Percentiles rank a stretch among this genome's conserved stretches.
Conservation (phyloP, 176 grass and related monocot species). For the Typha latifolia region DNA sequence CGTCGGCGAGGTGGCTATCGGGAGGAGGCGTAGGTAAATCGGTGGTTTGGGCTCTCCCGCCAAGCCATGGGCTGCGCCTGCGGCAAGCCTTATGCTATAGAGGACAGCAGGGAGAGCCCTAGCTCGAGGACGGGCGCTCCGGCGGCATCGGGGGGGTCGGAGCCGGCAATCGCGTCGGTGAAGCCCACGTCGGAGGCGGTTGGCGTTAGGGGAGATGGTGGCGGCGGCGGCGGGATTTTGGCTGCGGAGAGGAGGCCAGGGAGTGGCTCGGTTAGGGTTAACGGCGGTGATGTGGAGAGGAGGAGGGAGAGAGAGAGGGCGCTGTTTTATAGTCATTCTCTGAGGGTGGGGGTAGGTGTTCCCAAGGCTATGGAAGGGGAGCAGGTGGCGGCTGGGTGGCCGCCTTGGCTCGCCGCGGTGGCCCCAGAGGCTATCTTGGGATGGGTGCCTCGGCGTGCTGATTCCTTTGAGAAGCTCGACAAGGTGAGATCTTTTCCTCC, state of each 20-base stretch:
- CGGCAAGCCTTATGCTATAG: slow-evolving; percentile 34
- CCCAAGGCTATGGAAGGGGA: slow-evolving; percentile 61
- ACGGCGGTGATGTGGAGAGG: slow-evolving; percentile 11
- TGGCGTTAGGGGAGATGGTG: slow-evolving; percentile 26
- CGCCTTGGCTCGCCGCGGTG: slow-evolving; percentile 74
- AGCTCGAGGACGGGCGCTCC: neutral
- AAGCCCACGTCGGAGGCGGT: slow-evolving; percentile 23
- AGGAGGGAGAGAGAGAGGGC: slow-evolving; percentile 37
- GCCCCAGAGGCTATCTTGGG: slow-evolving; percentile 88
- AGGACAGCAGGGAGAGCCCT: slow-evolving; percentile 30
- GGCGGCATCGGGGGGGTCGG: neutral
- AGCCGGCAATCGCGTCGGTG: neutral
- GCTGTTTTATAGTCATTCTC: slow-evolving; percentile 31
- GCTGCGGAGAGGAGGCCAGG: slow-evolving; percentile 30
- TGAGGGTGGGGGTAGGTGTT: slow-evolving; percentile 40
- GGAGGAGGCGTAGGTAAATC: slow-evolving; percentile 11
- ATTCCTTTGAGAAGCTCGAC: slow-evolving; percentile 99
- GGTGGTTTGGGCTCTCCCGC: neutral
- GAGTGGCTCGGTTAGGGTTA: slow-evolving; percentile 20
- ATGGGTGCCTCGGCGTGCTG: slow-evolving; percentile 87
- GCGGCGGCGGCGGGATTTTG: slow-evolving; percentile 16
- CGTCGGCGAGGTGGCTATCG: slow-evolving; percentile 7
- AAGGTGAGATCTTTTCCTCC: slow-evolving; percentile 39
- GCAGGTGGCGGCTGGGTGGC: slow-evolving; percentile 90
- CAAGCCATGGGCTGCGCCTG: slow-evolving; percentile 64